Conservation (phyloP, 2,329 filamentous ascomycete genomes). For the Amylocarpus encephaloides region DNA sequence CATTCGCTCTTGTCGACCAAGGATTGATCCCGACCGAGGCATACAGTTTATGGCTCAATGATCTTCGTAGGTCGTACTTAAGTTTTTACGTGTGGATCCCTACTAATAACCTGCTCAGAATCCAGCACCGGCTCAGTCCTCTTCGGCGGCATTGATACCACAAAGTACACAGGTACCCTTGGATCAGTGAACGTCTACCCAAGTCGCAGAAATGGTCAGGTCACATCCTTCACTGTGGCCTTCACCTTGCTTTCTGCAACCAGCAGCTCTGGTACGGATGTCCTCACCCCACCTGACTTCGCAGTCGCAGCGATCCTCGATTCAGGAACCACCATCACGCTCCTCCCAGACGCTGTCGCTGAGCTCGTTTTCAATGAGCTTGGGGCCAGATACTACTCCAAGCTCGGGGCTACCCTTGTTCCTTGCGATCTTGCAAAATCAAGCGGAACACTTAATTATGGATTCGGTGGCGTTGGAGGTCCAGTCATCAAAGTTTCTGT, state of each 20-base stretch:
- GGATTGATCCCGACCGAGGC: conserved; percentile 40
- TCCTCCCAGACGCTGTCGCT: conserved; percentile 54
- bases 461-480: conserved; percentile 40
- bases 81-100: not conserved
- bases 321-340: conserved; percentile 61
- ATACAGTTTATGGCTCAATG: conserved; percentile 34
- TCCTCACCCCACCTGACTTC: conserved; percentile 28
- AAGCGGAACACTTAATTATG: conserved; percentile 41
- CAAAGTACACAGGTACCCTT: conserved; percentile 37
- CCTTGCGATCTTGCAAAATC: conserved; percentile 38
- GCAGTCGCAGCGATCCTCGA: conserved; percentile 52
- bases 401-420: conserved; percentile 42
- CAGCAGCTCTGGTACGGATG: conserved; percentile 35
- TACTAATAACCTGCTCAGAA: conserved; percentile 13
- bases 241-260: conserved; percentile 30
- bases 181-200: conserved; percentile 30
- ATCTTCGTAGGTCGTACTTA: conserved; percentile 27
- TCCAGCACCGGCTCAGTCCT: conserved; percentile 33
- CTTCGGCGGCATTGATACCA: conserved; percentile 43
- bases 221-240: conserved; percentile 30
- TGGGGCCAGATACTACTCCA: conserved; percentile 39
- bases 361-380: conserved; percentile 39
- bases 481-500: conserved; percentile 40
- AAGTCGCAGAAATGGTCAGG: conserved; percentile 2
- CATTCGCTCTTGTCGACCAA: conserved; percentile 33